Evolutionary conservation across 2,329 filamentous ascomycete genomes (phyloP), one percentile per base, ranked within the genome.

Genomic region (Alternaria hordeiaustralica): DNA sequence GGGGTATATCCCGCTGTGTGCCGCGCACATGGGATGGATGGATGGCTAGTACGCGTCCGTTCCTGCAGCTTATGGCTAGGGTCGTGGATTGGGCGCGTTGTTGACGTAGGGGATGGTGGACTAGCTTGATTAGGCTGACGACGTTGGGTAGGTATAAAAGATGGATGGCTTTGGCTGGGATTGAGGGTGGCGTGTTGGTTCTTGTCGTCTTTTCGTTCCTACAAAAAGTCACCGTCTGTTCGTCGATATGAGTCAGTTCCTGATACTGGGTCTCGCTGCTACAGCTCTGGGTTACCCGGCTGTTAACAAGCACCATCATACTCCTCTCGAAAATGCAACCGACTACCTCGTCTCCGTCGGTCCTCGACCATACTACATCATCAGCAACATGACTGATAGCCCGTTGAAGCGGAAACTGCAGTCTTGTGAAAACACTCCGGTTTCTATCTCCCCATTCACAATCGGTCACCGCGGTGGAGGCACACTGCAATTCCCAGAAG

Each of bases 401-500:
- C 81, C 83, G 10, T 81, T 91, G 65, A 91, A 90, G 82, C 75
- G 82, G 57, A 84, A 87, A 78, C 85, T 92, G 6, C 76, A 84
- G 45, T 84, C 84, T 1, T 91, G 89, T 80, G 82, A 84, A 13
- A 85, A 89, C 61, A 84, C 82, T 64, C 80, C 82, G 11, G 82
- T 88, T 74, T 82, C 80, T 65, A 81, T 84, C 12, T 85, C 84
- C 13, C 79, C 80, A 59, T 90, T 87, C 80, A 86, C 84, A 69
- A 87, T 91, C 65, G 87, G 84, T 21, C 89, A 91, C 74, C 87
- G 88, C 13, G 89, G 89, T 4, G 68, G 65, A 21, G 49, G 28
- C 7, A 86, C 88, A 8, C 81, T 91, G 30, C 84, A 88, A 73
- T 87, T 90, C 60, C 89, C 89, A 18, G 89, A 91, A 80, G 87